Base-by-base conservation (phyloP, 805 yeast species). In the Metschnikowia lunata region DNA sequence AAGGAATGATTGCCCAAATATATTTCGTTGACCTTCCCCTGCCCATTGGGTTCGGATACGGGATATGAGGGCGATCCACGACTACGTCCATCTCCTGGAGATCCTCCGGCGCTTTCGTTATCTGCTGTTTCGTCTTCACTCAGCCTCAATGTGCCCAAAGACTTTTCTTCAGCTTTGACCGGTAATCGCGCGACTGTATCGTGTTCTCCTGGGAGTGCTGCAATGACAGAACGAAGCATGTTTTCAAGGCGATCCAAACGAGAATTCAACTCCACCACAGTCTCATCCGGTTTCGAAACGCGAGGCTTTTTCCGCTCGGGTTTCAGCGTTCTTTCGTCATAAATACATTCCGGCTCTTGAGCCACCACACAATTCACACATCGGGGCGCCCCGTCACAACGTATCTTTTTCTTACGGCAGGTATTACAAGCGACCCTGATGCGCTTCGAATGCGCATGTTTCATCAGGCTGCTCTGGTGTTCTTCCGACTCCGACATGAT, bases 1-100 rank as follows among this genome's bases (percentile, higher is more conserved):
- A 66, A 58, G 12, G 73, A 67, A 45, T 69, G 74, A 26, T 63
- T 52, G 7, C 72, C 74, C 32, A 61, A 58, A 43, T 56, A 69
- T 27, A 61, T 60, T 37, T 45, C 49, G 10, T 34, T 44, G 7
- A 26, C 37, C 37, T 43, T 42, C 29, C 33, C 36, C 8, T 36
- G 7, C 15, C 14, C 32, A 9, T n/a, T 10, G 13, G 15, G 8
- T 12, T 32, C 37, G 12, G 39, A 7, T 8, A 9, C 39, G 7
- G 30, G 11, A 30, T 27, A 13, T 7, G 45, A 36, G n/a, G 30
- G 27, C 8, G 44, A 30, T 7, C 23, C 23, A 18, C 23, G 23
- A 18, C 23, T 18, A 18, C 23, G 23, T 5, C 23, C 23, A 18
- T 3, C 23, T 5, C 23, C 23, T 3, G 23, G 23, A 18, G 36